Conservation (phyloP, 1,139 yeast genomes). For the Magnusiomyces paraingens region DNA sequence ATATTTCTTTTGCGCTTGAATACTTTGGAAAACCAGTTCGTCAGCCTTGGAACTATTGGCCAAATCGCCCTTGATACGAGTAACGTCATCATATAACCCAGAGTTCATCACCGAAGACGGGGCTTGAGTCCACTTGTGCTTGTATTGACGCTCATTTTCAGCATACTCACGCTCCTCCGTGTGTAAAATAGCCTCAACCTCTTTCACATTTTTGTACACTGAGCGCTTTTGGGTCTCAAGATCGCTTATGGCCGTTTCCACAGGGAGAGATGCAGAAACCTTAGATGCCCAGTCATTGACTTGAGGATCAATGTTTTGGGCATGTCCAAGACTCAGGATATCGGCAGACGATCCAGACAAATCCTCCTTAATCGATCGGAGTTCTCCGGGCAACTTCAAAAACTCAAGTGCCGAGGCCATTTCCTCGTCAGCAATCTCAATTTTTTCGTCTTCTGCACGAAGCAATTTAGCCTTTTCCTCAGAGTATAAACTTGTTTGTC, state of each 20-base stretch:
- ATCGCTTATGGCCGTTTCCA: slow-evolving; percentile 9
- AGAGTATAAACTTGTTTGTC: slow-evolving; percentile 76
- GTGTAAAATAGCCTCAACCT: slow-evolving; percentile 37
- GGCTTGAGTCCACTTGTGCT: slow-evolving; percentile 37
- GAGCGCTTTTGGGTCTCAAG: slow-evolving; percentile 20
- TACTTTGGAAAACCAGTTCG: slow-evolving; percentile 43
- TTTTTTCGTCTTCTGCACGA: slow-evolving; percentile 66
- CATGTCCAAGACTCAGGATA: slow-evolving; percentile 13
- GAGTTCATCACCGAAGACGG: slow-evolving; percentile 33
- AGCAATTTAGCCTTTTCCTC: slow-evolving; percentile 80
- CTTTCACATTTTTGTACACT: slow-evolving; percentile 30
- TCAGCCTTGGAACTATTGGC: slow-evolving; percentile 67
- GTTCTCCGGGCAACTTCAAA: slow-evolving; percentile 64
- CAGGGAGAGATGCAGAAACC: slow-evolving; percentile 19
- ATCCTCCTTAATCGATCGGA: slow-evolving; percentile 40
- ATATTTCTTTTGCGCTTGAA: slow-evolving; percentile 35
- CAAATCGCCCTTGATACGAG: slow-evolving; percentile 55
- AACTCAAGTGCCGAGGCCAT: slow-evolving; percentile 71
- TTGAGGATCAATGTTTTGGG: slow-evolving; percentile 21
- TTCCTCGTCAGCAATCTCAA: slow-evolving; percentile 77
- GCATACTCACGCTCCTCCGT: slow-evolving; percentile 36
- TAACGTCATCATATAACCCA: slow-evolving; percentile 45
- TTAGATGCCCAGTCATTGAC: slow-evolving; percentile 35
- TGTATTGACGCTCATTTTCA: slow-evolving; percentile 31
- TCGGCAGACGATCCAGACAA: slow-evolving; percentile 7